Evolutionary conservation across 169 alveolate species (phyloP), one percentile per base, ranked within the genome.

Genomic region (Cyclospora cayetanensis): DNA sequence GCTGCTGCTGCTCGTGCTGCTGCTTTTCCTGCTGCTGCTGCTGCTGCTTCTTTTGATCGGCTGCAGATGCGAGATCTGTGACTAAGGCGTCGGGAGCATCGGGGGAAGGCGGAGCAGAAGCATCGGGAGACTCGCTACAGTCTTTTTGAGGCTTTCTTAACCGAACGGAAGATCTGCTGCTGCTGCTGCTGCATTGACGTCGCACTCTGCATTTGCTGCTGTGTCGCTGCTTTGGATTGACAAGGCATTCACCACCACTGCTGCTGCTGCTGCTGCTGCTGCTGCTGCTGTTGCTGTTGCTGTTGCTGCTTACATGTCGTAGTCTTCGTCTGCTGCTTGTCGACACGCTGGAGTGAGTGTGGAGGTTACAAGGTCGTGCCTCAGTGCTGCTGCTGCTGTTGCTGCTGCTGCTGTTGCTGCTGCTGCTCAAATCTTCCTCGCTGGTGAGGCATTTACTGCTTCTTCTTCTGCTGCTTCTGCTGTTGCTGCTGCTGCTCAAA

Each of bases 301-400:
- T 4, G 68, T 31, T 4, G 68, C 68, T 4, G 25, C 2, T 11
- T 63, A 39, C 37, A 39, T 35, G 11, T 3, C 15, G 31, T 63
- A 5, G 31, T 63, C 74, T 63, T 35, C 74, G 25, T 35, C 37
- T 63, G 74, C 60, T 46, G 60, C 60, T 46, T 9, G n/a, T 11
- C n/a, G n/a, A 46, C n/a, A 46, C 18, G 60, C 74, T 0, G 74
- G 42, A n/a, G 74, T 39, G 31, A n/a, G 42, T 11, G 37, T 11
- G 25, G 74, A 2, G 4, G 34, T 39, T 25, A 29, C 31, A 1
- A 63, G 0, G 74, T 39, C n/a, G n/a, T n/a, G n/a, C n/a, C n/a
- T n/a, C n/a, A 35, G 42, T 63, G 39, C 74, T 5, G 39, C 37
- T 63, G 74, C 74, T 63, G 74, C 74, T 63, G 74, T 39, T 63